Evolutionary conservation across 306 rosid species (phyloP).

Genomic region (Vigna unguiculata): DNA sequence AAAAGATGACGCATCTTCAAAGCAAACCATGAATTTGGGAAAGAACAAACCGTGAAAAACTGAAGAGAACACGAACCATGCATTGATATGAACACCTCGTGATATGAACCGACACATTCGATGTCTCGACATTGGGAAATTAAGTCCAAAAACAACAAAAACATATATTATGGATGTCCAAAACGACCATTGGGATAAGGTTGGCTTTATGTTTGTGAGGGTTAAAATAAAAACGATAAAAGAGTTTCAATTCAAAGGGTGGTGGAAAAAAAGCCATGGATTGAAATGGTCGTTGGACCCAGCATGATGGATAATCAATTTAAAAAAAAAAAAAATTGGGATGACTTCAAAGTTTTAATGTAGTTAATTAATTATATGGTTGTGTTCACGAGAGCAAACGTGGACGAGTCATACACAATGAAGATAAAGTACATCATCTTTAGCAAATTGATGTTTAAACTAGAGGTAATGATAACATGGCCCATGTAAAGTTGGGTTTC

Average conservation of each 20-base stretch:
- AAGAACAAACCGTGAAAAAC: conserved; percentile 2
- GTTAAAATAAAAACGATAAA: background rate
- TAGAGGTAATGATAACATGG: background rate
- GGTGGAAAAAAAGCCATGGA: conserved; percentile 22
- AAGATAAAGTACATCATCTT: background rate
- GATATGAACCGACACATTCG: background rate
- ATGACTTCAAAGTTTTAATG: background rate
- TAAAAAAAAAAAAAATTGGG: too few relatives aligned
- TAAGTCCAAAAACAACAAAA: conserved; percentile 18
- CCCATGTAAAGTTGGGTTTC: background rate
- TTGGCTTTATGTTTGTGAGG: background rate
- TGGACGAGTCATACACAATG: background rate
- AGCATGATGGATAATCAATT: background rate
- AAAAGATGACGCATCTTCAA: background rate
- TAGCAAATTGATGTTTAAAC: conserved; percentile 6
- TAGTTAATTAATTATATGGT: background rate
- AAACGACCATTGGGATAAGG: conserved; percentile 3
- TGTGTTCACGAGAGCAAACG: conserved; percentile 10
- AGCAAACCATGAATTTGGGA: background rate
- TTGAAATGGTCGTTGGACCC: conserved; percentile 36
- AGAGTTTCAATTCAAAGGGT: conserved; percentile 8
- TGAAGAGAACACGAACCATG: background rate
- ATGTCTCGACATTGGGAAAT: conserved; percentile 3
- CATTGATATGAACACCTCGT: background rate
- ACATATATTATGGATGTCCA: background rate